Conservation (phyloP, 139 green algal genomes). For the Micromonas pusilla region DNA sequence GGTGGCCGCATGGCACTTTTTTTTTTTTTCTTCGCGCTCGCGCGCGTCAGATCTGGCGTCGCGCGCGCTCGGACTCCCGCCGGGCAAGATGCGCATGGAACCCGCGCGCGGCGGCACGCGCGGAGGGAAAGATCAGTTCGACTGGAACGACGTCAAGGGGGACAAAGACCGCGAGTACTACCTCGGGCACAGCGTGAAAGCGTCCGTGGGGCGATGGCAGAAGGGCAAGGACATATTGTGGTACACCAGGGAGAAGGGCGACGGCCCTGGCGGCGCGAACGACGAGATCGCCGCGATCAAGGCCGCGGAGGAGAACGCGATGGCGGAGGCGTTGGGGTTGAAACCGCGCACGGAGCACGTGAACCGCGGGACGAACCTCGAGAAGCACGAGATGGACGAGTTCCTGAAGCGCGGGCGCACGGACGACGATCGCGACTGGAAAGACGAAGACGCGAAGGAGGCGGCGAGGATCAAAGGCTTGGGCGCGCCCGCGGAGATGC, state of each 20-base stretch:
- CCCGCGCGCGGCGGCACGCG: constrained; percentile 30
- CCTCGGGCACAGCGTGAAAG: constrained; percentile 40
- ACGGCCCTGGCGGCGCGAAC: not conserved
- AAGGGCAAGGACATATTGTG: constrained; percentile 42
- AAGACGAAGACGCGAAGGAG: too few species aligned
- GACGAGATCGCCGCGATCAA: constrained; percentile 15
- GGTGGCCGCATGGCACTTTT: too few species aligned
- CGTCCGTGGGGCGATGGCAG: constrained; percentile 42
- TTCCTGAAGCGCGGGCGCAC: constrained; percentile 11
- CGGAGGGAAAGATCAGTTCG: constrained; percentile 44
- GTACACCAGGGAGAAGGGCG: constrained; percentile 33
- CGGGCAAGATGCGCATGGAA: too few species aligned
- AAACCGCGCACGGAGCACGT: not conserved
- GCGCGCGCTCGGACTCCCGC: too few species aligned
- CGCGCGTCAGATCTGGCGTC: too few species aligned
- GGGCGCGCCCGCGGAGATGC: too few species aligned
- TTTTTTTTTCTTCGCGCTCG: too few species aligned
- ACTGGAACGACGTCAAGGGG: constrained; percentile 42
- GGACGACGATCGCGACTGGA: not conserved
- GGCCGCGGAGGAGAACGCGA: constrained; percentile 18
- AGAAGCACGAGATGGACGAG: constrained; percentile 31
- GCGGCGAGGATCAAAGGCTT: too few species aligned
- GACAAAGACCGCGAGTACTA: constrained; percentile 44
- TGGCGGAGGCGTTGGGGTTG: constrained; percentile 27
- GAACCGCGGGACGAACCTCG: not conserved